Conservation (phyloP, 306 rosid genomes). For the Glycyrrhiza uralensis region DNA sequence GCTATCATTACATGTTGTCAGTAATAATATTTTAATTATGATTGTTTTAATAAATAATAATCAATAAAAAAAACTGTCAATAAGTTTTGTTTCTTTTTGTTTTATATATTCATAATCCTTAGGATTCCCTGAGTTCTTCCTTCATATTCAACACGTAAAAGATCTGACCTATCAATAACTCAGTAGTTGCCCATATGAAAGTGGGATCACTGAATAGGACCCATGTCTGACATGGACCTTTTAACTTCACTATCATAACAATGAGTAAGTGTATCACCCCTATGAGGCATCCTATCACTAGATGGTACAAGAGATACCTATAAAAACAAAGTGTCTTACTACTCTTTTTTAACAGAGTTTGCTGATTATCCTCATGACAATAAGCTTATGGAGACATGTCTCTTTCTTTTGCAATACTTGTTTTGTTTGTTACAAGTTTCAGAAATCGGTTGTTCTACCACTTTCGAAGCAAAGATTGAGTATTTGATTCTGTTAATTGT, state of each 20-base stretch:
- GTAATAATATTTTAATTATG: neutral
- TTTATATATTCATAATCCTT: neutral
- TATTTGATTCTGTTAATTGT: constrained; percentile 1
- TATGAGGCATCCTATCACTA: constrained; percentile 7
- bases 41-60: neutral
- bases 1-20: neutral
- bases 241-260: constrained; percentile 35
- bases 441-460: neutral
- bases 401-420: constrained; percentile 1
- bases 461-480: neutral
- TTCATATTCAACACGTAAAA: constrained; percentile 23
- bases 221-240: constrained; percentile 33
- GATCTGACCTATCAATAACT: constrained; percentile 17
- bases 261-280: neutral
- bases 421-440: neutral
- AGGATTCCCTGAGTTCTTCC: constrained; percentile 54
- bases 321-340: neutral
- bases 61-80: neutral
- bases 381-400: neutral
- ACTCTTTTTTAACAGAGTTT: neutral
- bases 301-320: neutral
- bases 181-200: neutral
- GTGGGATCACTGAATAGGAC: neutral
- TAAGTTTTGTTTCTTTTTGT: neutral
- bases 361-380: neutral